Evolutionary conservation across 164 flowering plant species (phyloP).

Genomic region (Stephania japonica): DNA sequence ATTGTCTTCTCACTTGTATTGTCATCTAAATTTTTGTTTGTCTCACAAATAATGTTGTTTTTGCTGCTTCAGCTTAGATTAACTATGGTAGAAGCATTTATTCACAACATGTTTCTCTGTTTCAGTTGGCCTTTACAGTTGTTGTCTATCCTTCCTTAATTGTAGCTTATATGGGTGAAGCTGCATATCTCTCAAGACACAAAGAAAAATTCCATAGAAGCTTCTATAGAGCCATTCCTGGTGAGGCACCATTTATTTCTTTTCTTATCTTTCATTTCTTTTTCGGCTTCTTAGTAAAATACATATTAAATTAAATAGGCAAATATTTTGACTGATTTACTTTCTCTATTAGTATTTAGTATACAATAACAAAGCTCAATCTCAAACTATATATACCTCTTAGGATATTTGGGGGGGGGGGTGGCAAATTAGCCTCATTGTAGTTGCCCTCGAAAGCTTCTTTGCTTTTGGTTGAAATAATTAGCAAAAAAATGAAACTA

Average conservation of each 20-base stretch:
- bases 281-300: neutral
- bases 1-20: neutral
- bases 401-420: too few species aligned
- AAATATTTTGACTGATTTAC: too few species aligned
- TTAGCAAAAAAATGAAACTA: too few species aligned
- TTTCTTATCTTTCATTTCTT: neutral
- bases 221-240: conserved; percentile 43
- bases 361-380: too few species aligned
- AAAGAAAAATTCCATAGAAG: conserved; percentile 28
- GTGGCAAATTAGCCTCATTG: too few species aligned
- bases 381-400: too few species aligned
- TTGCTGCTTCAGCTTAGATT: neutral
- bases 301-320: too few species aligned
- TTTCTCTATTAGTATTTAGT: too few species aligned
- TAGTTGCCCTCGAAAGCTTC: too few species aligned
- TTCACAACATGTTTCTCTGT: neutral
- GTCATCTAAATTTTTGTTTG: neutral
- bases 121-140: conserved; percentile 53
- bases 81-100: neutral
- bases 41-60: neutral
- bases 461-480: too few species aligned
- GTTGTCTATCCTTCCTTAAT: conserved; percentile 60
- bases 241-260: conserved; percentile 16
- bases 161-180: conserved; percentile 68
- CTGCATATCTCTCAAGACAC: conserved; percentile 54